Percentiles rank a stretch among this genome's conserved stretches.
Conservation (phyloP, 768 basidiomycete genomes). For the Amanita muscaria region DNA sequence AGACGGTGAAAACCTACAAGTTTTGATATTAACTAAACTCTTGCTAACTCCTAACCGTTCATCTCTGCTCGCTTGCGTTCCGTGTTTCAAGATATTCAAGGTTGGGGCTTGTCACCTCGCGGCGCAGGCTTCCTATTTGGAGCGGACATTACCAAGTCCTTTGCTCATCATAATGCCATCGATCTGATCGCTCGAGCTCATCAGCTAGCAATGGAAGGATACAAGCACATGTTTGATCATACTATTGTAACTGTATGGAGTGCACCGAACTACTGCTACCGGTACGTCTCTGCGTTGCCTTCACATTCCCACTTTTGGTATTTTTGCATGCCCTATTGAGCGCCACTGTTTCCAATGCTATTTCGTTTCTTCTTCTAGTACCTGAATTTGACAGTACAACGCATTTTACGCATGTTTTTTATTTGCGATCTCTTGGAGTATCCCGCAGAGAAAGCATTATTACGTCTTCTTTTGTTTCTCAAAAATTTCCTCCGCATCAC, state of each 20-base stretch:
- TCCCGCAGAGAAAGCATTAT: neutral
- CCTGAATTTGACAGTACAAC: neutral
- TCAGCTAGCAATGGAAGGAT: conserved; percentile 97
- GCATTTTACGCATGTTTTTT: conserved; percentile 6
- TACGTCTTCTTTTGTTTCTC: neutral
- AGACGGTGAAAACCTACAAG: conserved; percentile 55
- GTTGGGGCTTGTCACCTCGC: conserved; percentile 96
- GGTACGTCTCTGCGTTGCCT: conserved; percentile 40
- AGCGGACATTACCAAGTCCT: conserved; percentile 80
- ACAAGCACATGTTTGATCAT: conserved; percentile 93
- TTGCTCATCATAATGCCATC: conserved; percentile 86
- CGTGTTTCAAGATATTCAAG: conserved; percentile 58
- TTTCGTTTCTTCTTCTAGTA: neutral
- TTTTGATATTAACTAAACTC: conserved; percentile 3
- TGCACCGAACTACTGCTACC: conserved; percentile 96
- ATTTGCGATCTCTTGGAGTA: neutral
- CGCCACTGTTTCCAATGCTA: neutral
- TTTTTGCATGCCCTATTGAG: conserved; percentile 6
- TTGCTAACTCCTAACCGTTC: neutral
- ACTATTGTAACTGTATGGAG: conserved; percentile 98
- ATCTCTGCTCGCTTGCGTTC: neutral
- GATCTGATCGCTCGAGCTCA: conserved; percentile 96
- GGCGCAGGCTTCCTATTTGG: conserved; percentile 97
- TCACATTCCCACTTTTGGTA: conserved; percentile 7
- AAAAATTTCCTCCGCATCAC: neutral